Conservation (phyloP, 2,329 filamentous ascomycete genomes). For the Aspergillus awamori region DNA sequence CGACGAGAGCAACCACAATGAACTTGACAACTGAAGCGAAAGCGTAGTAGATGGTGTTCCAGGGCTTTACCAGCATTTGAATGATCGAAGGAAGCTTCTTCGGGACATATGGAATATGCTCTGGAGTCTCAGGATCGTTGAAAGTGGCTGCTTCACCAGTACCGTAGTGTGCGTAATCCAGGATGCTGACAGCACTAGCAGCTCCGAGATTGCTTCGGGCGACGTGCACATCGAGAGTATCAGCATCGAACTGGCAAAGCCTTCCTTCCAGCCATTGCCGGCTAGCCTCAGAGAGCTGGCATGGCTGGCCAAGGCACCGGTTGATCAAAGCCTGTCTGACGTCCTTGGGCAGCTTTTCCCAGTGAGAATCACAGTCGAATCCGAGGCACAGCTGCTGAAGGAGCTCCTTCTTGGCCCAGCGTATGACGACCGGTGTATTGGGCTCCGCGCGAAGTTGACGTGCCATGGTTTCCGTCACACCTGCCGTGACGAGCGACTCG, state of each 20-base stretch:
- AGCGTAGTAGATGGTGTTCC: conserved; percentile 48
- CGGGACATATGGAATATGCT: conserved; percentile 35
- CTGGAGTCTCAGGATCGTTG: conserved; percentile 29
- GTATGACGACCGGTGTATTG: conserved; percentile 43
- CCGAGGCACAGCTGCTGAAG: conserved; percentile 53
- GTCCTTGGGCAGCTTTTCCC: conserved; percentile 53
- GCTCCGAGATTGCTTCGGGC: conserved; percentile 54
- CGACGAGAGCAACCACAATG: conserved; percentile 53
- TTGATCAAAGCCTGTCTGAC: conserved; percentile 52
- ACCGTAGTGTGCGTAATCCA: conserved; percentile 35
- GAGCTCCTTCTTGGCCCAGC: conserved; percentile 50
- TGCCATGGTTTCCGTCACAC: conserved; percentile 38
- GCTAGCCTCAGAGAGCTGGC: conserved; percentile 44
- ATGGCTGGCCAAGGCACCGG: conserved; percentile 49
- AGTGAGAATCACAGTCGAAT: conserved; percentile 54
- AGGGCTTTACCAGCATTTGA: conserved; percentile 35
- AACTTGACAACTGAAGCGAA: conserved; percentile 52
- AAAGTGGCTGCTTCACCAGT: conserved; percentile 29
- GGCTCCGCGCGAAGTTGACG: conserved; percentile 38
- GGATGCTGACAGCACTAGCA: conserved; percentile 37
- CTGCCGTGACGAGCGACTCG: conserved; percentile 37
- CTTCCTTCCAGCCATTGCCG: conserved; percentile 49
- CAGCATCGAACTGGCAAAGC: conserved; percentile 42
- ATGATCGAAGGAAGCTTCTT: conserved; percentile 26
- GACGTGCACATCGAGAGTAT: conserved; percentile 47